Percentiles rank a stretch among this genome's conserved stretches.
Evolutionary conservation across 2,329 filamentous ascomycete species (phyloP).

Genomic region (Podosphaera fusca): DNA sequence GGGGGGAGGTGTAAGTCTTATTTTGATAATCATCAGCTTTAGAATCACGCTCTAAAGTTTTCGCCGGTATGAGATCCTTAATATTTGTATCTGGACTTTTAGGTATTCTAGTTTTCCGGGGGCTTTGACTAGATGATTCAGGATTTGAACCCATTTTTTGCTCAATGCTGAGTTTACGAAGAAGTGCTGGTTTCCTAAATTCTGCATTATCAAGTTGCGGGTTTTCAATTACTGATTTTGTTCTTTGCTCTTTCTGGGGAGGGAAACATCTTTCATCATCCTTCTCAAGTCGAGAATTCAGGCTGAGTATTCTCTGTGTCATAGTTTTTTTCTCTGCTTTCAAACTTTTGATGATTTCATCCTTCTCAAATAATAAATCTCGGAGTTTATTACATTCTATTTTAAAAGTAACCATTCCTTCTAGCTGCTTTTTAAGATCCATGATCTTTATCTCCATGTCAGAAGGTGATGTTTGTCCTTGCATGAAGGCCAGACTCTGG

Average conservation of each 20-base stretch:
- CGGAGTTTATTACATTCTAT: slow-evolving; percentile 30
- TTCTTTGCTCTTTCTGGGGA: slow-evolving; percentile 22
- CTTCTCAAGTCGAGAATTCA: slow-evolving; percentile 11
- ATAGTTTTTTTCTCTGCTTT: slow-evolving; percentile 14
- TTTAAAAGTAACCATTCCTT: slow-evolving; percentile 26
- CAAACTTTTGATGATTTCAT: slow-evolving; percentile 15
- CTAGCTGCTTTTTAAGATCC: slow-evolving; percentile 28
- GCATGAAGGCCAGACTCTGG: slow-evolving; percentile 25
- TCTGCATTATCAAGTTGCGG: slow-evolving; percentile 28
- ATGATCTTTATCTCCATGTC: slow-evolving; percentile 32
- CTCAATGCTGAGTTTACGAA: slow-evolving; percentile 29
- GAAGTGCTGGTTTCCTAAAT: slow-evolving; percentile 24
- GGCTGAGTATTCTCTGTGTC: slow-evolving; percentile 11
- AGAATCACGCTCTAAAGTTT: too few species aligned
- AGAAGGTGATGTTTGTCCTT: slow-evolving; percentile 22
- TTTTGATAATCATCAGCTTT: not conserved
- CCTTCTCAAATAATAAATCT: slow-evolving; percentile 24
- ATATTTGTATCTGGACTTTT: too few species aligned
- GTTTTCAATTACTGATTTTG: slow-evolving; percentile 23
- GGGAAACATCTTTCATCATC: slow-evolving; percentile 16
- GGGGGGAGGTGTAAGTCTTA: not conserved
- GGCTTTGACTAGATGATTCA: slow-evolving; percentile 16
- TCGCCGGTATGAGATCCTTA: too few species aligned
- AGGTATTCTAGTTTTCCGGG: not conserved
- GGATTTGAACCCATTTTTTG: slow-evolving; percentile 31